Evolutionary conservation across 106 monocot species (phyloP), one percentile per base, ranked within the genome.

Genomic region (Dioscorea alata): DNA sequence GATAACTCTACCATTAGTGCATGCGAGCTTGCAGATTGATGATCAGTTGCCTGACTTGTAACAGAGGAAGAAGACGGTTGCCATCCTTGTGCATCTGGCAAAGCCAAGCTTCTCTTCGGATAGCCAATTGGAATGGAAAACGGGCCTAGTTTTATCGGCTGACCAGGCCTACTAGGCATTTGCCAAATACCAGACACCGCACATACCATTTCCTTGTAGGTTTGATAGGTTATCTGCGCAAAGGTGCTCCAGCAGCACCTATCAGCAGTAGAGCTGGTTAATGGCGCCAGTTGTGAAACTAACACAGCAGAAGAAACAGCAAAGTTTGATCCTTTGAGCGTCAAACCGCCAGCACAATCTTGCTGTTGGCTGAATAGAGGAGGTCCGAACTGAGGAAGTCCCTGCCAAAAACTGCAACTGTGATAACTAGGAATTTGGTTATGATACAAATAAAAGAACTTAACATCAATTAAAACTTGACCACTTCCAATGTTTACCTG

Each of bases 1-100:
- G 87, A 80, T 21, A 83, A 67, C 23, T 86, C 81, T 23, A 92
- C 28, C 80, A 89, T 87, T 50, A 99, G 12, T n/a, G 89, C 89
- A 50, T 84, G 18, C 0, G 89, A 81, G 35, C 78, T 81, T 19
- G 70, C 31, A 9, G 69, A 73, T 48, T 61, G 24, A 32, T 6
- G 63, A 33, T 71, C 74, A 49, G 13, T 18, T 28, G 61, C 25
- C 33, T 33, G 49, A 20, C 63, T 65, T 4, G 57, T 25, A 20
- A 2, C 18, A 13, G 67, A 33, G 34, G 69, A 57, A 32, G 67
- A 48, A 68, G 59, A 53, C 9, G 53, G 53, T 35, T 74, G 48
- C 8, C 28, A 3, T 28, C 9, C 12, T 25, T 12, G 52, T 61
- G 13, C 53, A 52, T 59, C 61, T 19, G 71, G 42, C 13, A 19